Evolutionary conservation across 2,329 filamentous ascomycete genomes (phyloP).

Genomic region (Juglanconis oblonga): DNA sequence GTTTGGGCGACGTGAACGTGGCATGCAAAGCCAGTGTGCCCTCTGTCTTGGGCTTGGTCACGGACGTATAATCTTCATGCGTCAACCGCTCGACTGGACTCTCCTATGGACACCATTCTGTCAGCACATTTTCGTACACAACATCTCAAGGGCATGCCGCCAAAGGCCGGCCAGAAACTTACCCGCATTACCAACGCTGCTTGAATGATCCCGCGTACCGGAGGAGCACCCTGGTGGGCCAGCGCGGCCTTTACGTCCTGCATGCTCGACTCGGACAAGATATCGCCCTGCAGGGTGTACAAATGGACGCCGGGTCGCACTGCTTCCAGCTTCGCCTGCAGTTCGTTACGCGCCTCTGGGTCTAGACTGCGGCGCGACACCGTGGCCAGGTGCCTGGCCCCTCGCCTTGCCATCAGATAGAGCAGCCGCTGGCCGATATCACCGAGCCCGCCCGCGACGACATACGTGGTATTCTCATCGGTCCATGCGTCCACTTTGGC

Average conservation of each 20-base stretch:
- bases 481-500: neutral
- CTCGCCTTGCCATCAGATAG: slow-evolving; percentile 17
- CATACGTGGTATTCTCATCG: slow-evolving; percentile 12
- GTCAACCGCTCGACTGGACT: slow-evolving; percentile 52
- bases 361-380: slow-evolving; percentile 16
- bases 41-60: slow-evolving; percentile 42
- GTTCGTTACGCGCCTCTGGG: neutral
- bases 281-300: neutral
- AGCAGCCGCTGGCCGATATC: slow-evolving; percentile 20
- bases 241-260: neutral
- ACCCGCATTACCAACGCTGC: slow-evolving; percentile 47
- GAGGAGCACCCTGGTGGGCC: slow-evolving; percentile 31
- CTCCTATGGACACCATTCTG: slow-evolving; percentile 29
- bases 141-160: too few relatives aligned
- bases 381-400: slow-evolving; percentile 19
- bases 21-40: slow-evolving; percentile 53
- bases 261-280: neutral
- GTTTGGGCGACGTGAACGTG: slow-evolving; percentile 33
- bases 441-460: slow-evolving; percentile 21
- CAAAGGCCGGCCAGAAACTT: slow-evolving; percentile 23
- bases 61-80: slow-evolving; percentile 42
- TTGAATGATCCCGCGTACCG: slow-evolving; percentile 43
- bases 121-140: too few relatives aligned
- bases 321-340: neutral
- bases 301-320: neutral